Percentiles rank a stretch among this genome's conserved stretches.
phyloP scores from a whole-genome alignment of 1,284 basidiomycete genomes.

The Sparassis latifolia region DNA sequence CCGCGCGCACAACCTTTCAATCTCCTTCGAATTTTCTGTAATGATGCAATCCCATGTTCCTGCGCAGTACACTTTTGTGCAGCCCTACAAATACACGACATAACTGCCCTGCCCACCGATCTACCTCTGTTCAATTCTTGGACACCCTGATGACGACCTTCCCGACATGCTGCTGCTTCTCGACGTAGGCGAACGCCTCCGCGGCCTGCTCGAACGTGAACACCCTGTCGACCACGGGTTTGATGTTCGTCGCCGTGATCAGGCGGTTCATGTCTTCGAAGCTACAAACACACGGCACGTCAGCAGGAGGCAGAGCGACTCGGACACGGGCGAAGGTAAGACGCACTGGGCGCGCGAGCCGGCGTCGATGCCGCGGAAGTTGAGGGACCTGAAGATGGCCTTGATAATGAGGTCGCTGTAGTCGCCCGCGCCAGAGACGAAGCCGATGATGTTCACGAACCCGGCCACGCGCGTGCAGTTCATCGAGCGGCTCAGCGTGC shows the following conservation, averaged over 20 bases:
- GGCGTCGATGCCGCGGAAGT: conserved; percentile 1
- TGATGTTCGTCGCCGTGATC: conserved; percentile 26
- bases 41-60: too few relatives aligned
- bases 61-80: too few relatives aligned
- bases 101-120: too few relatives aligned
- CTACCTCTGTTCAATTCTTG: conserved; percentile 8
- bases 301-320: not conserved
- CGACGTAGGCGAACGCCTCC: conserved; percentile 32
- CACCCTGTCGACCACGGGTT: conserved; percentile 34
- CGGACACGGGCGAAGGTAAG: conserved; percentile 1
- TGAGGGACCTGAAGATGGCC: not conserved
- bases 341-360: conserved; percentile 13
- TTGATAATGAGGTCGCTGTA: too few relatives aligned
- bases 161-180: conserved; percentile 28
- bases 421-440: conserved; percentile 22
- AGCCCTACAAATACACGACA: too few relatives aligned
- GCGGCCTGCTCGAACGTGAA: conserved; percentile 32
- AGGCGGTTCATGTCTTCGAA: conserved; percentile 34
- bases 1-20: too few relatives aligned
- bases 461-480: conserved; percentile 29
- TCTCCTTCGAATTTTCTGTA: too few relatives aligned
- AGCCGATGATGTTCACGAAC: conserved; percentile 32
- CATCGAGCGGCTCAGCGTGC: conserved; percentile 32
- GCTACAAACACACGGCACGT: conserved; percentile 1
- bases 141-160: conserved; percentile 30